Base-by-base conservation (phyloP, 2,329 filamentous ascomycete species). In the Colletotrichum sp. region DNA sequence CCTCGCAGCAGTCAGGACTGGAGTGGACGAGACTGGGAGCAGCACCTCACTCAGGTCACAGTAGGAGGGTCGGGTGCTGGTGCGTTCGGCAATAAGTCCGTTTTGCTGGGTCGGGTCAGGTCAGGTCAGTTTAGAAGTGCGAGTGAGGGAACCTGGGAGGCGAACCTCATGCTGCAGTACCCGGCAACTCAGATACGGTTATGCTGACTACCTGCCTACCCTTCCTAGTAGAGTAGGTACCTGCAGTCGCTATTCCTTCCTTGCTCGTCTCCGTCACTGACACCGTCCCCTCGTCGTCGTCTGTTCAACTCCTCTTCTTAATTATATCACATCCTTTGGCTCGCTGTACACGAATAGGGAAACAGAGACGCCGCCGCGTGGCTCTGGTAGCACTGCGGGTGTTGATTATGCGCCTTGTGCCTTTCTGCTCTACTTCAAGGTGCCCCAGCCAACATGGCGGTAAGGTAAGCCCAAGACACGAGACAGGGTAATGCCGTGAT, bases 31-130 rank as follows among this genome's bases (percentile, higher is more conserved):
- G 24, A 51, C 43, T 51, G 43, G 43, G 11, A 51, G n/a, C 6
- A 51, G 43, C n/a, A 51, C 43, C 38, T 47, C 38, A 12, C 43
- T 51, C 43, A 51, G 43, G 43, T 51, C 43, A 24, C 43, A 51
- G 43, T 13, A 51, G 43, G 6, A 51, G 43, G 43, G 43, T 51
- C 43, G 43, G 47, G 58, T 47, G 36, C 43, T 21, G 43, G 43
- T 51, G 43, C n/a, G 57, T 55, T 74, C 72, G 72, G 72, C 72
- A 74, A 68, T 62, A 67, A 74, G 69, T 47, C 72, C 69, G 72
- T 67, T 63, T 38, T 47, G 69, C 69, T 72, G 67, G 67, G 69
- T 34, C 9, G 33, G 62, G 34, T 34, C 64, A 33, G 31, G 47
- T 2, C 43, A 18, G 8, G 43, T 47, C 43, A 51, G 43, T 21